Evolutionary conservation across 129 eudicot genomes (phyloP), one percentile per base, ranked within the genome.

Genomic region (Gnaphalium uliginosum): DNA sequence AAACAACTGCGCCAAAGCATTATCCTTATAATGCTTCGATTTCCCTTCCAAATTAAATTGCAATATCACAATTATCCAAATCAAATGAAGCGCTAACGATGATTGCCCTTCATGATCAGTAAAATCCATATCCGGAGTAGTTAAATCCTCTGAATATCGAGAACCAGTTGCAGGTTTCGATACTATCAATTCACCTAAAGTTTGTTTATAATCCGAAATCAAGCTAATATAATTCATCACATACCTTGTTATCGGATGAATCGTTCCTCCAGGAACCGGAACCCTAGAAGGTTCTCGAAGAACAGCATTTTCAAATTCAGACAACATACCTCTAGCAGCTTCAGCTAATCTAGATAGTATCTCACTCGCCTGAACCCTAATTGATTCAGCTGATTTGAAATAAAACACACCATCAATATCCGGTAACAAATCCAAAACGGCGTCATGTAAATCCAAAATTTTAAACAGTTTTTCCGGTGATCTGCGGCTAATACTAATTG

Each of bases 221-320:
- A 86, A 79, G 71, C 84, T 89, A n/a, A 90, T 85, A 43, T 93
- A 93, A 79, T 90, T 90, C 96, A 93, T 93, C 75, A 93, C 98
- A 80, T 90, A 90, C 73, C 96, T 81, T 8, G 95, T 93, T 71
- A 93, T 72, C 3, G 98, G 96, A 76, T 93, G 96, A 35, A 93
- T 83, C 0, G 95, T 86, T 8, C 98, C 98, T n/a, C 96, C 98
- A 2, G 92, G 96, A 15, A 93, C 96, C 19, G 92, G 88, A 72
- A 83, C 74, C 41, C 48, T 87, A 0, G 96, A 86, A 0, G 96
- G 86, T 59, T 93, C 98, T 0, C 88, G 71, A 6, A 86, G 84
- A 26, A 93, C 96, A 0, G 92, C 92, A 22, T 83, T 86, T 85
- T 90, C 96, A 29, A 93, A 93, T 37, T 93, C 96, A 0, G 88